Percentiles rank a stretch among this genome's conserved stretches.
Conservation (phyloP, 306 rosid genomes). For the Glycine latifolia region DNA sequence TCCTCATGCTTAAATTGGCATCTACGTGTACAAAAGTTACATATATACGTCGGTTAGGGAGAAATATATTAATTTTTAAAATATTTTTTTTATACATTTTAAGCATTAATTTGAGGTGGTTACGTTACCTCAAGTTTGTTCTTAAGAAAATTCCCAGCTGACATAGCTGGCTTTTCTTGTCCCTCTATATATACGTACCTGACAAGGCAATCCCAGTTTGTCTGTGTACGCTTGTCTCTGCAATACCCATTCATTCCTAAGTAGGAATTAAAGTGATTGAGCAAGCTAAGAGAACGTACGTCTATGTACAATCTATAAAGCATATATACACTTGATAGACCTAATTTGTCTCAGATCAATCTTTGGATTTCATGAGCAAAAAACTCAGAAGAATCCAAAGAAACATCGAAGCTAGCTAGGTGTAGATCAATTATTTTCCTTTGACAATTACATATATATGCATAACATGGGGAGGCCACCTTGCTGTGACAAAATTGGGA, state of each 20-base stretch:
- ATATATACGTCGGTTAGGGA: background rate
- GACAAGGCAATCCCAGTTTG: conserved; percentile 45
- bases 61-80: no score
- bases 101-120: conserved; percentile 3
- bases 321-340: background rate
- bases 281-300: no score
- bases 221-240: conserved; percentile 36
- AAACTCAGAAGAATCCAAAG: background rate
- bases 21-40: background rate
- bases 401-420: background rate
- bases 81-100: background rate
- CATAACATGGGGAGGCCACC: conserved; percentile 86
- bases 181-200: conserved; percentile 39
- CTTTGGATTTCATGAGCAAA: background rate
- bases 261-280: background rate
- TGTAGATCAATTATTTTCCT: background rate
- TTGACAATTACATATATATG: background rate
- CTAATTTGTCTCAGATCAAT: background rate
- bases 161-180: background rate
- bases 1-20: background rate
- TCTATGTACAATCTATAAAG: no score
- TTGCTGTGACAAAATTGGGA: conserved; percentile 77
- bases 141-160: conserved; percentile 7
- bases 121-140: background rate
- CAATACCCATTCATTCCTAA: background rate